Base-by-base conservation (phyloP, 2,329 filamentous ascomycete genomes). In the Alternaria sp. region DNA sequence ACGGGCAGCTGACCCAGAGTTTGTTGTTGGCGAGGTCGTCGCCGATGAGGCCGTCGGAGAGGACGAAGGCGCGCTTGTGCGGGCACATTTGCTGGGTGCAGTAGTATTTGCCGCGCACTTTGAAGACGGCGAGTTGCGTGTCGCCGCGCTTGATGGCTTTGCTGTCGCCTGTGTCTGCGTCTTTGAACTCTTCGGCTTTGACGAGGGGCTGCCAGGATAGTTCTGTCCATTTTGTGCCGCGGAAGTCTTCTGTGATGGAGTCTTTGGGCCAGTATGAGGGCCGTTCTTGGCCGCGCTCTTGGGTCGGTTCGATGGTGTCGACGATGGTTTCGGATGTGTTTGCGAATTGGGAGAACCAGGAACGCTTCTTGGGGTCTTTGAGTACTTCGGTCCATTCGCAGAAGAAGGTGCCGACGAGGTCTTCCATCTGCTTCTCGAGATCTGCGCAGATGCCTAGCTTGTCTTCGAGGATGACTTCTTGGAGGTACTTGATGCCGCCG, bases 1-100 rank as follows among this genome's bases (percentile, higher is more conserved):
- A 89, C 0, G 93, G 93, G 75, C 93, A 97, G 1, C 90, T 93
- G 17, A 97, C 88, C 90, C 91, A 97, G n/a, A 93, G 89, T 63
- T 89, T 89, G 65, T 87, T 83, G 57, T 78, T 85, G 47, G 84
- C 79, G 62, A 77, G 65, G 65, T 88, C 86, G 68, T 93, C 90
- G 44, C 94, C 93, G 50, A 97, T 86, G 9, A 97, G 83, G 2
- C 93, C 93, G 76, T 97, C 94, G 0, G 91, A 91, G 25, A 97
- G 87, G n/a, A 94, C 90, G 74, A 97, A 97, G 1, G 93, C 90
- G 11, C 93, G 90, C 81, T 95, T 96, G 82, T 97, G 93, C 10
- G 93, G 93, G 78, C 93, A 97, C 93, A 97, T 97, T 77, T 97
- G 93, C 82, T 97, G 93, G 13, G 91, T 91, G 62, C 92, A 91